A percentile compares a stretch with the other conserved stretches of the same genome.
phyloP scores from a whole-genome alignment of 495 filamentous ascomycete species.

The Aspergillus heteromorphus region DNA sequence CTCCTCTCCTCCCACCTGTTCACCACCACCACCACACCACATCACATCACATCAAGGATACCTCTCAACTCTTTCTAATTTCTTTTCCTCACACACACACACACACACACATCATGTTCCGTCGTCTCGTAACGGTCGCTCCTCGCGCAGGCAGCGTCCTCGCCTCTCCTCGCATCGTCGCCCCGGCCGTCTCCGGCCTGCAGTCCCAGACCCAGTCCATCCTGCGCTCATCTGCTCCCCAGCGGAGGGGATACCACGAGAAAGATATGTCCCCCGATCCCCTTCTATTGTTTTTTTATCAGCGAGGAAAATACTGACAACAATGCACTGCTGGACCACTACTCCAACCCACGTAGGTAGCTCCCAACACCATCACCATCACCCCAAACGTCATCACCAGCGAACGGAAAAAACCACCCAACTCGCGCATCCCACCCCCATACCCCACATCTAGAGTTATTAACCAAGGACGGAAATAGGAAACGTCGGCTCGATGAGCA shows the following conservation, averaged over 20 bases:
- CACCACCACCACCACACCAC: not conserved
- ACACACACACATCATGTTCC: slow-evolving; percentile 44
- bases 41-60: too few relatives aligned
- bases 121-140: slow-evolving; percentile 43
- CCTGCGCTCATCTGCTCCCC: slow-evolving; percentile 24
- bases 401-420: too few relatives aligned
- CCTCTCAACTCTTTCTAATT: not conserved
- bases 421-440: not conserved
- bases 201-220: slow-evolving; percentile 30
- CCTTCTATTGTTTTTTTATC: not conserved
- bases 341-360: slow-evolving; percentile 11
- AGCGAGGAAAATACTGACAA: slow-evolving; percentile 4
- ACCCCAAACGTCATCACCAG: not conserved
- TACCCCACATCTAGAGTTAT: too few relatives aligned
- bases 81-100: not conserved
- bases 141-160: slow-evolving; percentile 45
- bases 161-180: slow-evolving; percentile 30
- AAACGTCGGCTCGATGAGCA: slow-evolving; percentile 87
- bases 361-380: not conserved
- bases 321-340: slow-evolving; percentile 14
- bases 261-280: slow-evolving; percentile 14
- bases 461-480: too few relatives aligned
- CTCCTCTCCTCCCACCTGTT: not conserved
- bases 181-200: slow-evolving; percentile 36
- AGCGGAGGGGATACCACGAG: slow-evolving; percentile 30